phyloP scores from a whole-genome alignment of 2,329 filamentous ascomycete genomes.

The Neonectria faginata region DNA sequence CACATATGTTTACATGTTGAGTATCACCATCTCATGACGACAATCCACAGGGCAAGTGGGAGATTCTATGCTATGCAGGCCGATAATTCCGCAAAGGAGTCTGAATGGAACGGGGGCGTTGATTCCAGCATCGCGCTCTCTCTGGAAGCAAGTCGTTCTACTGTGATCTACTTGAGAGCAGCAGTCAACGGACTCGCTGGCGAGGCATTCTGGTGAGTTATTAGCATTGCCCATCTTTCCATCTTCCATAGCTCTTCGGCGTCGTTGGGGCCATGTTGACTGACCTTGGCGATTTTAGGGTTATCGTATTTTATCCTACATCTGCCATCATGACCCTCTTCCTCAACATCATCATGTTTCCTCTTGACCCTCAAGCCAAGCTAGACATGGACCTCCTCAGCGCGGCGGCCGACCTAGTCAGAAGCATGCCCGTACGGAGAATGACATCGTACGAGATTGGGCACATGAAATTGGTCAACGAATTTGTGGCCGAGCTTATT shows the following conservation, averaged over 20 bases:
- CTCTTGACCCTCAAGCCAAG: constrained; percentile 55
- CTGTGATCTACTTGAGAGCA: constrained; percentile 60
- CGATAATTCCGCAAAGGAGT: constrained; percentile 26
- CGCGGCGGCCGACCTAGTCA: constrained; percentile 57
- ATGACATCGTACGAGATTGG: constrained; percentile 51
- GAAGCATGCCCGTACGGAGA: constrained; percentile 49
- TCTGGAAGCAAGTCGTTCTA: constrained; percentile 67
- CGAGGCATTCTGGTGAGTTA: constrained; percentile 61
- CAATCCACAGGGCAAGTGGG: constrained; percentile 67
- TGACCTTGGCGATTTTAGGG: constrained; percentile 50
- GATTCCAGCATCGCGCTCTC: constrained; percentile 65
- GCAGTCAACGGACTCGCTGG: constrained; percentile 56
- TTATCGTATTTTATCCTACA: constrained; percentile 68
- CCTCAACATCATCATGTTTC: constrained; percentile 64
- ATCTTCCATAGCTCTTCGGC: background rate
- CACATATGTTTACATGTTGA: constrained; percentile 63
- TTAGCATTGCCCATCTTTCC: background rate
- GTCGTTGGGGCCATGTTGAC: background rate
- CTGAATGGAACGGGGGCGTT: constrained; percentile 56
- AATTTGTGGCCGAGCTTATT: constrained; percentile 59
- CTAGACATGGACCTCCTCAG: constrained; percentile 61
- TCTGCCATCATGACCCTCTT: constrained; percentile 66
- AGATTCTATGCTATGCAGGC: constrained; percentile 40
- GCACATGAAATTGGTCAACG: constrained; percentile 55
- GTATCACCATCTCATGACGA: constrained; percentile 66